Evolutionary conservation across 768 basidiomycete genomes (phyloP).

Genomic region (Guyanaporus albipodus): DNA sequence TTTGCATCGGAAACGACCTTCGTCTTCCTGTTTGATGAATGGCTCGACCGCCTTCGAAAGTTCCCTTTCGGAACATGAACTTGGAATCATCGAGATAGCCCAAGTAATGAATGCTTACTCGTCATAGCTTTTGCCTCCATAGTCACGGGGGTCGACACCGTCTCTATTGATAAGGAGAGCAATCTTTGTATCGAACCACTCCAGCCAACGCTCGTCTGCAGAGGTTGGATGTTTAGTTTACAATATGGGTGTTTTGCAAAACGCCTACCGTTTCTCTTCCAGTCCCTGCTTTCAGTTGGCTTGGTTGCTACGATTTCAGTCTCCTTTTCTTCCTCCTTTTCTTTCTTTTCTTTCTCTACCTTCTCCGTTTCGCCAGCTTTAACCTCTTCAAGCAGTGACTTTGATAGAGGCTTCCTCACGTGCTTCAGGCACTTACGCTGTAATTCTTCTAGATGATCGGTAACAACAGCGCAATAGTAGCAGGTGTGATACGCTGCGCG

Average conservation of each 20-base stretch:
- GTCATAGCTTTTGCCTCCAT: conserved; percentile 85
- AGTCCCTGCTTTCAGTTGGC: conserved; percentile 45
- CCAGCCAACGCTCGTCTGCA: conserved; percentile 84
- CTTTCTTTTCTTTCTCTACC: conserved; percentile 45
- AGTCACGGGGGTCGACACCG: conserved; percentile 79
- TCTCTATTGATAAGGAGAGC: conserved; percentile 75
- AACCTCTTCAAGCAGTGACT: conserved; percentile 56
- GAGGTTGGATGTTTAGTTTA: conserved; percentile 8
- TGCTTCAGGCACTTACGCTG: conserved; percentile 94
- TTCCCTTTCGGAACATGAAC: conserved; percentile 50
- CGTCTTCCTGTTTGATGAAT: conserved; percentile 91
- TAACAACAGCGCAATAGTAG: conserved; percentile 95
- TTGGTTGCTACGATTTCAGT: conserved; percentile 26
- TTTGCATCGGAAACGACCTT: conserved; percentile 96
- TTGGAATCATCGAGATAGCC: conserved; percentile 8
- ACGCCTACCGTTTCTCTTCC: conserved; percentile 64
- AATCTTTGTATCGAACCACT: conserved; percentile 84
- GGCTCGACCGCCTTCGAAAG: conserved; percentile 74
- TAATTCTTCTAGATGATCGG: conserved; percentile 92
- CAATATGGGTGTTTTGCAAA: background rate
- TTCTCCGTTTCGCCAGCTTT: conserved; percentile 50
- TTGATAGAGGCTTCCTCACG: conserved; percentile 70
- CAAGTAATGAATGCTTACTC: conserved; percentile 55
- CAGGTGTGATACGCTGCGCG: conserved; percentile 91
- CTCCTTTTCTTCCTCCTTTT: conserved; percentile 43